A percentile compares a stretch with the other conserved stretches of the same genome.
phyloP scores from a whole-genome alignment of 768 basidiomycete species.

The Stropharia rugosoannulata region DNA sequence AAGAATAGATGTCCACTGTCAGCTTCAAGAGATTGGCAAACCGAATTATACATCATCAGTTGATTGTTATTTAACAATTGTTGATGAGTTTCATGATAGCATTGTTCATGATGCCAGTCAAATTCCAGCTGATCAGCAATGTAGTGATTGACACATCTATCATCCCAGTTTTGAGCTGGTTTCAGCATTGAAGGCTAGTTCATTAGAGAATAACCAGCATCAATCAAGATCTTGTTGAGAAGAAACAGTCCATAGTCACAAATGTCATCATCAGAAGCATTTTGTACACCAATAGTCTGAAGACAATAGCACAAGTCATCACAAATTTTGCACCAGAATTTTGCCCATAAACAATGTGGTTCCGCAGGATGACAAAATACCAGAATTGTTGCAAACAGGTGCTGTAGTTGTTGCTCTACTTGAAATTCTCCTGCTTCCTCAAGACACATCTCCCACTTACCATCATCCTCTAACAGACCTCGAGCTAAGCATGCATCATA shows the following conservation, averaged over 20 bases:
- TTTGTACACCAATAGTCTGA: neutral
- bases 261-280: slow-evolving; percentile 29
- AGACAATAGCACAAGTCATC: slow-evolving; percentile 35
- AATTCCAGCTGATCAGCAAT: slow-evolving; percentile 34
- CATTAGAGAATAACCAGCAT: slow-evolving; percentile 19
- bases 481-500: slow-evolving; percentile 35
- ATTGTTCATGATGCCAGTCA: slow-evolving; percentile 2
- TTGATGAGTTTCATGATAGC: neutral
- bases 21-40: slow-evolving; percentile 21
- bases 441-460: slow-evolving; percentile 40
- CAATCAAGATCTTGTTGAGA: slow-evolving; percentile 23
- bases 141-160: slow-evolving; percentile 18
- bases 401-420: slow-evolving; percentile 30
- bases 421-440: slow-evolving; percentile 36
- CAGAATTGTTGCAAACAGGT: slow-evolving; percentile 40
- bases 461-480: slow-evolving; percentile 38
- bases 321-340: slow-evolving; percentile 36
- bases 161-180: slow-evolving; percentile 23
- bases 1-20: slow-evolving; percentile 29
- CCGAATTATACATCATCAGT: slow-evolving; percentile 21
- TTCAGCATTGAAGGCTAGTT: slow-evolving; percentile 33
- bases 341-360: slow-evolving; percentile 37
- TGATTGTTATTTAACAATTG: slow-evolving; percentile 26
- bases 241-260: slow-evolving; percentile 41
- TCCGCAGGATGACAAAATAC: slow-evolving; percentile 22